These are phyloP conservation scores for Hygrophila difformis DNA, from an alignment of 257 asterid genomes.

Conservation along the genomic window DNA sequence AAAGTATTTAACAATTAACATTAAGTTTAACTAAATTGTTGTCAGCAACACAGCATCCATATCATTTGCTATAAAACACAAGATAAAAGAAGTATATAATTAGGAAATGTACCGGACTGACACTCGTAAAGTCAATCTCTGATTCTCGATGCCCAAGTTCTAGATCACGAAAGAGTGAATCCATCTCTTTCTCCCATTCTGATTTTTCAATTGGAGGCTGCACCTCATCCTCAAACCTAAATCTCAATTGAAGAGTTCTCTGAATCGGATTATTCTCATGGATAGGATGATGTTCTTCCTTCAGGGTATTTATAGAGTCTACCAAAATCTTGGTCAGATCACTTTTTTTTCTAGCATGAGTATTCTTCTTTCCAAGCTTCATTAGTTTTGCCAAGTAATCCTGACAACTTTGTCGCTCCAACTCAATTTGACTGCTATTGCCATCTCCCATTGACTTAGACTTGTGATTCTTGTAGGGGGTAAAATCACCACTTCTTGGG, in stretches of 20 bases:
- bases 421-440: not conserved
- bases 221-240: conserved; percentile 50
- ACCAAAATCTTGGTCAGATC: conserved; percentile 31
- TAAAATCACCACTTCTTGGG: too few relatives aligned
- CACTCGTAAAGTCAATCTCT: conserved; percentile 16
- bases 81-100: not conserved
- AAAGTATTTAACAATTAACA: too few relatives aligned
- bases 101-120: conserved; percentile 22
- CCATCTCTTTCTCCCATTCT: conserved; percentile 39
- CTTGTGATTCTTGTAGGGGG: not conserved
- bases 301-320: conserved; percentile 26
- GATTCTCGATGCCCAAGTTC: conserved; percentile 28
- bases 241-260: conserved; percentile 28
- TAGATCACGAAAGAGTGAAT: conserved; percentile 38
- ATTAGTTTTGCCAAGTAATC: not conserved
- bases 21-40: too few relatives aligned
- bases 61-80: not conserved
- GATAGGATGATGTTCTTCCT: conserved; percentile 12
- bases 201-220: conserved; percentile 30
- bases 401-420: not conserved
- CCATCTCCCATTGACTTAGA: conserved; percentile 2
- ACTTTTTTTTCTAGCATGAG: not conserved
- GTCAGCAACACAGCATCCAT: too few relatives aligned
- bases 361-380: conserved; percentile 8
- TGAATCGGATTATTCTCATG: conserved; percentile 12